Evolutionary conservation across 2,329 filamentous ascomycete species (phyloP), one percentile per base, ranked within the genome.

Genomic region (Ilyonectria robusta): DNA sequence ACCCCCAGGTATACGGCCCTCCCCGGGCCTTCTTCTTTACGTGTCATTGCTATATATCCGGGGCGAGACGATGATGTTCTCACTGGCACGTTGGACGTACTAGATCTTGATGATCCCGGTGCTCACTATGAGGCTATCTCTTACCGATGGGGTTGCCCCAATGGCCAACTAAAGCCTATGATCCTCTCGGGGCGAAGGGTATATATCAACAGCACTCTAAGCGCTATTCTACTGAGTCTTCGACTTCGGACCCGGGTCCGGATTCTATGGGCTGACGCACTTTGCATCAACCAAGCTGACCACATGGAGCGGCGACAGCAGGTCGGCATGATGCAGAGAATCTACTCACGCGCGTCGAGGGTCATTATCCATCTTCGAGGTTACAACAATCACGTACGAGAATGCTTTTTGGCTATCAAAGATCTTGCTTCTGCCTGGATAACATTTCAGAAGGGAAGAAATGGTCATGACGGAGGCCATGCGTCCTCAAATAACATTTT

Each of bases 211-310:
- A 35, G 11, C 21, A 59, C 29, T 5, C 42, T 59, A 4, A 46
- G 21, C 2, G 21, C 29, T 15, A 21, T 59, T n/a, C 42, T 59
- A 6, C 17, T 19, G 29, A 5, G 26, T 23, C 26, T 59, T 11
- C 40, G 56, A 48, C 21, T 59, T 10, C 33, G 4, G 7, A 37
- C 33, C 15, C 56, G 29, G 5, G 13, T 15, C 21, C 42, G 56
- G 4, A 29, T 59, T 26, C 23, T 59, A 37, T 62, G 60, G 60
- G 51, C n/a, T 29, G 60, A 51, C 46, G 53, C 60, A 29, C 29
- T 62, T 17, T 62, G 59, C 29, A 62, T 62, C 26, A 56, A 62
- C 21, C 60, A 62, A 53, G 31, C 29, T 15, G 60, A 62, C 46
- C 26, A 47, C 11, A 17, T 19, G 13, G 60, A 62, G 31, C 51